Conservation (phyloP, 2,329 filamentous ascomycete genomes). For the Fusarium napiforme region DNA sequence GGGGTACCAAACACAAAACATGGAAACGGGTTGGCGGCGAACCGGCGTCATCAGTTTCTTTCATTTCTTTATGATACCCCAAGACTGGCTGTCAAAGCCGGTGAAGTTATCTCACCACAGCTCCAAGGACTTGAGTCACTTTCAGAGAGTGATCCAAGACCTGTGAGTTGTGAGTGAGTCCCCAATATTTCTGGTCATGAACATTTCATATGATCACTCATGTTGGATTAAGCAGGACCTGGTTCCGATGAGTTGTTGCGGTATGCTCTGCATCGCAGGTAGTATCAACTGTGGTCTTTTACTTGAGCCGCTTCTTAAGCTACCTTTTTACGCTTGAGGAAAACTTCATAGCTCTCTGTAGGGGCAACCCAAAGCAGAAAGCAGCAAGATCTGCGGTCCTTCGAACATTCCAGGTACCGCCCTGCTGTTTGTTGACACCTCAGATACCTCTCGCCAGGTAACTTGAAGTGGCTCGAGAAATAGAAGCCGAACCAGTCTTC, state of each 20-base stretch:
- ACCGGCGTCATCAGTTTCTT: neutral
- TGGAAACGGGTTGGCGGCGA: neutral
- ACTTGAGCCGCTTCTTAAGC: neutral
- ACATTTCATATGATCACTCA: neutral
- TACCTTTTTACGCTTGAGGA: neutral
- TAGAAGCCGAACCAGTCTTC: neutral
- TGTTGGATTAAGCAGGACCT: neutral
- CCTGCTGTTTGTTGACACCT: neutral
- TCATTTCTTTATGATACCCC: neutral
- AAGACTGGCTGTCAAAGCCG: neutral
- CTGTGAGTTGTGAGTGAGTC: neutral
- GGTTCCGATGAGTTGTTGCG: neutral
- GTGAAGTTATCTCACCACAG: neutral
- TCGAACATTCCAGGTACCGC: neutral
- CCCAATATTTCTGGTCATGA: neutral
- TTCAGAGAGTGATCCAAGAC: neutral
- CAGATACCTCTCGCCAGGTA: neutral
- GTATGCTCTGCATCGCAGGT: neutral
- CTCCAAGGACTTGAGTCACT: neutral
- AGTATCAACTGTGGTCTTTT: neutral
- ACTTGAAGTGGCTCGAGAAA: neutral
- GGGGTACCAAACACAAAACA: neutral
- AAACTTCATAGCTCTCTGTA: neutral
- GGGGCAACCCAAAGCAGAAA: neutral
- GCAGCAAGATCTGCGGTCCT: neutral